phyloP scores from a whole-genome alignment of 148 eudicot species.

The Agrostemma githago region DNA sequence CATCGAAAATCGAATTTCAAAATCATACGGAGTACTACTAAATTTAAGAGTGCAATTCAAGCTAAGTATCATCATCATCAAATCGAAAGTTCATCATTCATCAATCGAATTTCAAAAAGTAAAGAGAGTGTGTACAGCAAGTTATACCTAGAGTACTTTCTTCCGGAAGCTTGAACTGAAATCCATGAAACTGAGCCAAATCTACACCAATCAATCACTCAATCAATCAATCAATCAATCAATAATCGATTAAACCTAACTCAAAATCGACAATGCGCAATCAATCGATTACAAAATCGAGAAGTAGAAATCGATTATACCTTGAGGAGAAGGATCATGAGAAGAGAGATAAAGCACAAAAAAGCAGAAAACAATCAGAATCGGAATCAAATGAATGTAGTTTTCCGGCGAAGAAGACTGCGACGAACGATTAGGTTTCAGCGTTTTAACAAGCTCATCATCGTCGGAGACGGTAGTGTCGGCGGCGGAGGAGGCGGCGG shows the following conservation, averaged over 20 bases:
- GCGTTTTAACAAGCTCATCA: slow-evolving; percentile 39
- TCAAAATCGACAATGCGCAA: neutral
- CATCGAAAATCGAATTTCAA: neutral
- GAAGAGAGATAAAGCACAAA: slow-evolving; percentile 69
- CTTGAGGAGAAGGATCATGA: slow-evolving; percentile 66
- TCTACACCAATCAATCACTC: slow-evolving; percentile 19
- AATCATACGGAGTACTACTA: too few relatives aligned
- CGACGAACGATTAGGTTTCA: slow-evolving; percentile 33
- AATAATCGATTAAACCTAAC: neutral
- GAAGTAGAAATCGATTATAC: slow-evolving; percentile 25
- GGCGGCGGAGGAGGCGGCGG: neutral
- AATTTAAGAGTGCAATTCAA: neutral
- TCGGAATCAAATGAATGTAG: slow-evolving; percentile 62
- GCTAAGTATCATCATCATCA: neutral
- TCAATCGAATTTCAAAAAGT: too few relatives aligned
- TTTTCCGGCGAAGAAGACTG: slow-evolving; percentile 29
- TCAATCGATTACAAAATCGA: neutral
- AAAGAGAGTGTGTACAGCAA: too few relatives aligned
- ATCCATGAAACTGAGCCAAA: slow-evolving; percentile 27
- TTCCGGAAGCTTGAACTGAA: slow-evolving; percentile 23
- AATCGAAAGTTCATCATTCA: too few relatives aligned
- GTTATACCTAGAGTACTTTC: slow-evolving; percentile 27
- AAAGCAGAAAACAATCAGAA: slow-evolving; percentile 62
- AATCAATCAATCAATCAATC: neutral
- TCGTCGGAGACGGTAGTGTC: slow-evolving; percentile 10